Base-by-base conservation (phyloP, 2,329 filamentous ascomycete genomes). In the Laburnicola sp. region DNA sequence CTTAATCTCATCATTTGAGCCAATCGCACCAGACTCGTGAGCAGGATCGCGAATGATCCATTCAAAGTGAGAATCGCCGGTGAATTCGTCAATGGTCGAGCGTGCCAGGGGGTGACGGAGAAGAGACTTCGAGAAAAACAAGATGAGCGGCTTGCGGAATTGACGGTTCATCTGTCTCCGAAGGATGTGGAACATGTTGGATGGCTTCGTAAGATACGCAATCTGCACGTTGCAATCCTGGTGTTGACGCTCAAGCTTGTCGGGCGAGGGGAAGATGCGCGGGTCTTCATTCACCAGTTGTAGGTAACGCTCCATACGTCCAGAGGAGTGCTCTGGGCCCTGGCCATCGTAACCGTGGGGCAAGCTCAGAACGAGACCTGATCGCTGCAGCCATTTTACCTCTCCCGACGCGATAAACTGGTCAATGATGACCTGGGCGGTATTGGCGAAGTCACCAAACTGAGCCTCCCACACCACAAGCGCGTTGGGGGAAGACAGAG, bases 221-320 rank as follows among this genome's bases (percentile, higher is more conserved):
- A 99, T 88, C 79, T 99, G 94, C 86, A 99, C 96, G 80, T 99
- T 99, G 82, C 91, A 96, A 78, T 99, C 94, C 79, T 99, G 94
- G 80, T 99, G 94, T 77, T 97, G 94, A 64, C 94, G 91, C 48
- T 95, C 87, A 54, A 97, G 85, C 81, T 94, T 97, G 61, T 96
- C 91, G 28, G 83, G 80, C 1, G 85, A 82, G 46, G 94, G 94
- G 86, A 91, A 99, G 66, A 94, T 84, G 58, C 94, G 89, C 50
- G 94, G 92, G 71, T 99, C 94, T 75, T 99, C 94, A 77, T 97
- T 97, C 78, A 88, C 94, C 54, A 99, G 86, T 77, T 97, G 94
- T 59, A 99, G 83, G 78, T 96, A 99, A 68, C 94, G 89, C 80
- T 99, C 94, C 77, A 99, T 89, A 74, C 94, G 89, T 53, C 91